Conservation (phyloP, 805 yeast species). For the Pichia ethanolica region DNA sequence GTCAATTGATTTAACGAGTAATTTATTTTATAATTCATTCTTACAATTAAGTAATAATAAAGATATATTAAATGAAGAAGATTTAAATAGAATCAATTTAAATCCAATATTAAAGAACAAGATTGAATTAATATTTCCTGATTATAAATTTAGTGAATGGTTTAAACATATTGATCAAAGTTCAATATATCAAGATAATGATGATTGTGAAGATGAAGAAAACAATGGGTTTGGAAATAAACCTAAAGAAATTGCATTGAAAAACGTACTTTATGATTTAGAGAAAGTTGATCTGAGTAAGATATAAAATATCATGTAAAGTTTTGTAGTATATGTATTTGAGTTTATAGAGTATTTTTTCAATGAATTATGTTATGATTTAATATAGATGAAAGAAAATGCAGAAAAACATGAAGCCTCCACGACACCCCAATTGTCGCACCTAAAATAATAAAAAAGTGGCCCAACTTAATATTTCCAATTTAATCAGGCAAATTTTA, state of each 20-base stretch:
- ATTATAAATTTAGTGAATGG: conserved; percentile 4
- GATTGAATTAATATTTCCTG: conserved; percentile 12
- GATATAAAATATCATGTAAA: not conserved
- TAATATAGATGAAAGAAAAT: too few species aligned
- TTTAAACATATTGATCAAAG: conserved; percentile 12
- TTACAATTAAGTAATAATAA: not conserved
- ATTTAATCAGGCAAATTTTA: too few species aligned
- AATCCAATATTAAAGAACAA: conserved; percentile 12
- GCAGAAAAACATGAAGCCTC: too few species aligned
- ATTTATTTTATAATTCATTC: conserved; percentile 1
- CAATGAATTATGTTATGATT: too few species aligned
- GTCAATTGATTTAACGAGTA: not conserved
- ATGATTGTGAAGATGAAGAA: not conserved
- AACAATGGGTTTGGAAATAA: not conserved
- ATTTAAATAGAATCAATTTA: conserved; percentile 29
- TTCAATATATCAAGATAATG: conserved; percentile 5
- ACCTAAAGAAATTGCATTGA: not conserved
- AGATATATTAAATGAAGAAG: conserved; percentile 28
- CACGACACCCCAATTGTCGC: too few species aligned
- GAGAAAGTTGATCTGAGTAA: conserved; percentile 5
- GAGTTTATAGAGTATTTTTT: too few species aligned
- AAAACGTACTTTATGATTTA: conserved; percentile 7
- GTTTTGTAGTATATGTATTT: too few species aligned
- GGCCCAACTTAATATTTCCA: too few species aligned
- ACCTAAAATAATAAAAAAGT: too few species aligned